Conservation (phyloP, 306 rosid genomes). For the Trichosanthes truncata region DNA sequence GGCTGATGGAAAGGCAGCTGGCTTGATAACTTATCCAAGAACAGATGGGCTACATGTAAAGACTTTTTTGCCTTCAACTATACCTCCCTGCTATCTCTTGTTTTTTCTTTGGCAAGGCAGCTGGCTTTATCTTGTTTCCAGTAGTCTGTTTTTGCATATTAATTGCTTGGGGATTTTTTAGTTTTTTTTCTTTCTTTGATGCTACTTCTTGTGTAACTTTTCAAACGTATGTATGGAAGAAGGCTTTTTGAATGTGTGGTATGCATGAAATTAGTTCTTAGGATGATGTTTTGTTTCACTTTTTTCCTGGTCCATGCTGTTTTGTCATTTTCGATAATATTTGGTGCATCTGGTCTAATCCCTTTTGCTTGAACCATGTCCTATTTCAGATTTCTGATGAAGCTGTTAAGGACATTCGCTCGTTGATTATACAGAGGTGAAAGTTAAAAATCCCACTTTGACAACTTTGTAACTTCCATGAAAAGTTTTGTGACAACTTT, state of each 20-base stretch:
- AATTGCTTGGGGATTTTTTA: background rate
- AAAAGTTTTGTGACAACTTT: background rate
- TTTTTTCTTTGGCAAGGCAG: background rate
- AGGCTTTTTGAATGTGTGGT: background rate
- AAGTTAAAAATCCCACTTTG: conserved; percentile 8
- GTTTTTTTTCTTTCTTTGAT: background rate
- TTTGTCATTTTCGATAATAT: background rate
- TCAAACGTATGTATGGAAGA: background rate
- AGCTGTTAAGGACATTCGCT: conserved; percentile 63
- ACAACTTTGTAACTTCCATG: background rate
- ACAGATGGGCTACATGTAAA: conserved; percentile 95
- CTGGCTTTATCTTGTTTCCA: background rate
- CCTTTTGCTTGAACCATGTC: conserved; percentile 16
- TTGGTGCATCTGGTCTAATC: background rate
- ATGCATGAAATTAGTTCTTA: background rate
- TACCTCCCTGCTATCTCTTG: background rate
- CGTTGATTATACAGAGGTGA: conserved; percentile 67
- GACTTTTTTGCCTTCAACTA: conserved; percentile 37
- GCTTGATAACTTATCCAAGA: conserved; percentile 79
- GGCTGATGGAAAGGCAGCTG: conserved; percentile 58
- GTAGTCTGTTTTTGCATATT: background rate
- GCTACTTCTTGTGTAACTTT: background rate
- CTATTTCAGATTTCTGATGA: conserved; percentile 72
- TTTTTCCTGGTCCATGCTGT: background rate
- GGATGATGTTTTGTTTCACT: background rate